Conservation (phyloP, 176 grass and related monocot species). For the Rhynchospora breviuscula region DNA sequence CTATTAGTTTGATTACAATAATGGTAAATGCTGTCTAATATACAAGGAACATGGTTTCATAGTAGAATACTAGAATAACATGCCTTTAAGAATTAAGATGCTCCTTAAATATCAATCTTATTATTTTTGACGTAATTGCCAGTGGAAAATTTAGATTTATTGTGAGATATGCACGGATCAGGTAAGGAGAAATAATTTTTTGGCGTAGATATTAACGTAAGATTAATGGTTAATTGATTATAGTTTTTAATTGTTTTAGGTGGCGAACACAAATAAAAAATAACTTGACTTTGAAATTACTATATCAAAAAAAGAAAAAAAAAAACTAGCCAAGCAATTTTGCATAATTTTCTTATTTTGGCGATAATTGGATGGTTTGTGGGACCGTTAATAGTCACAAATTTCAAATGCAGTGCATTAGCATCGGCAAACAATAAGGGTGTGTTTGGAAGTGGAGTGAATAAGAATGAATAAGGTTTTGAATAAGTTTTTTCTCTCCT, state of each 20-base stretch:
- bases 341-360: neutral
- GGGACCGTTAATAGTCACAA: neutral
- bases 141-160: neutral
- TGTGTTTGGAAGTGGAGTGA: too few relatives aligned
- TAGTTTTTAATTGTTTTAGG: neutral
- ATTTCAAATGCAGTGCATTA: neutral
- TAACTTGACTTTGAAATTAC: neutral
- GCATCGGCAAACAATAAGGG: neutral
- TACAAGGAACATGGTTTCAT: too few relatives aligned
- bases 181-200: neutral
- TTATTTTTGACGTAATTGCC: neutral
- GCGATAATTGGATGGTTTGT: neutral
- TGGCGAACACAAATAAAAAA: neutral
- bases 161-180: neutral
- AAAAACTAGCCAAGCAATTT: neutral
- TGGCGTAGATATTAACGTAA: neutral
- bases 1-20: too few relatives aligned
- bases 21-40: too few relatives aligned
- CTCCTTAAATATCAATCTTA: neutral
- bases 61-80: too few relatives aligned
- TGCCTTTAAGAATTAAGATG: too few relatives aligned
- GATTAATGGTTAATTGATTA: neutral
- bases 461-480: too few relatives aligned
- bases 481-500: too few relatives aligned
- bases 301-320: neutral